phyloP scores from a whole-genome alignment of 257 asterid genomes.

The Salvia rosmarinus region DNA sequence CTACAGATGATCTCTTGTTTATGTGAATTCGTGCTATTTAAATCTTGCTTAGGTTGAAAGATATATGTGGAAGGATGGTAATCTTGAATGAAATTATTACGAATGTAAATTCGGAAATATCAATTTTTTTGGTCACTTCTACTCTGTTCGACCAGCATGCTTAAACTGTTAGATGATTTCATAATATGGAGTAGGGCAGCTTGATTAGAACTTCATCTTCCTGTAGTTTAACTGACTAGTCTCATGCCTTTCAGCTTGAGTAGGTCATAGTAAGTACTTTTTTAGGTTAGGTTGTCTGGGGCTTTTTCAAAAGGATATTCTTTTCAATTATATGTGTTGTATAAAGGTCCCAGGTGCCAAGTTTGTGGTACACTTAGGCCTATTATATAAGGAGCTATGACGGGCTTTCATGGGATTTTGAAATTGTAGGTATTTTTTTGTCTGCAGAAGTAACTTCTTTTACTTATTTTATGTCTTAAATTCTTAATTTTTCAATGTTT shows the following conservation, averaged over 20 bases:
- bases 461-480: neutral
- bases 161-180: constrained; percentile 23
- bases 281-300: neutral
- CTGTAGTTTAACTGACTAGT: neutral
- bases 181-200: constrained; percentile 11
- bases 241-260: neutral
- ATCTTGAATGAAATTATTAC: constrained; percentile 3
- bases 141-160: no score
- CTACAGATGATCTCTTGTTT: constrained; percentile 19
- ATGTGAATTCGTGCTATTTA: constrained; percentile 15
- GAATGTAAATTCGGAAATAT: constrained; percentile 11
- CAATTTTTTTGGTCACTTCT: constrained; percentile 10
- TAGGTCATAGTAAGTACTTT: neutral
- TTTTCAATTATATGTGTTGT: no score
- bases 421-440: neutral
- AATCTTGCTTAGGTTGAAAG: constrained; percentile 26
- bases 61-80: neutral
- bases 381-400: no score
- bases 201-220: neutral
- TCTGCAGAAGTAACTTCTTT: neutral
- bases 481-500: neutral
- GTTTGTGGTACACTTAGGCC: no score
- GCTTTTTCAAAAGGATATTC: no score
- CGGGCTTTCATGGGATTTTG: neutral
- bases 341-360: neutral